Conservation (phyloP, 768 basidiomycete species). For the Gyrodon lividus region DNA sequence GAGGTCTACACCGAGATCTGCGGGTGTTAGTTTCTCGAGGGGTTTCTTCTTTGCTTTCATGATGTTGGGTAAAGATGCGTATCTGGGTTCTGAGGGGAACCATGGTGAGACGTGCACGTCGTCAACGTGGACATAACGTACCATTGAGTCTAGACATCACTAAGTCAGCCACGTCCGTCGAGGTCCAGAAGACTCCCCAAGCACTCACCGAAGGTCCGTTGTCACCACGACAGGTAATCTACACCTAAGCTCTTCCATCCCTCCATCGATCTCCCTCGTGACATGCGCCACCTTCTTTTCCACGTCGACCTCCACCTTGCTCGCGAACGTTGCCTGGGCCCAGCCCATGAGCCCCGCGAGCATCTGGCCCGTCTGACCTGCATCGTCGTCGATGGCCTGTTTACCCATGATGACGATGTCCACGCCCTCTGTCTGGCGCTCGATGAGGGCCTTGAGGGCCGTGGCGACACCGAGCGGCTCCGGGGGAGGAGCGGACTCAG, state of each 20-base stretch:
- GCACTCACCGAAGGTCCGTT: conserved; percentile 82
- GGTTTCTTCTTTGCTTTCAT: conserved; percentile 99
- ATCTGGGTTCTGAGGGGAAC: conserved; percentile 74
- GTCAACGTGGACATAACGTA: conserved; percentile 26
- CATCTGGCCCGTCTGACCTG: conserved; percentile 96
- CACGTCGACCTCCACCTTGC: conserved; percentile 73
- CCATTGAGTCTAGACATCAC: conserved; percentile 62
- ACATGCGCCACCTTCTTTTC: conserved; percentile 66
- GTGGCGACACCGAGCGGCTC: conserved; percentile 94
- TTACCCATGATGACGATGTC: conserved; percentile 96
- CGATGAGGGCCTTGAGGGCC: conserved; percentile 74
- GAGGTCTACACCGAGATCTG: conserved; percentile 82
- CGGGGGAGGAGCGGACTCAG: conserved; percentile 67
- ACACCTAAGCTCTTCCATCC: conserved; percentile 78
- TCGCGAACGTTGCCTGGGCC: conserved; percentile 95
- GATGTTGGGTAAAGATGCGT: conserved; percentile 95
- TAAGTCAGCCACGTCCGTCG: neutral
- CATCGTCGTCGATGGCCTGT: conserved; percentile 97
- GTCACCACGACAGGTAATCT: conserved; percentile 84
- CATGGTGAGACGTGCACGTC: neutral
- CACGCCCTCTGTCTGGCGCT: conserved; percentile 55
- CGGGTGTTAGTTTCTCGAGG: conserved; percentile 75
- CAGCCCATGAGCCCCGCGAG: conserved; percentile 89
- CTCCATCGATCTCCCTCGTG: conserved; percentile 92
- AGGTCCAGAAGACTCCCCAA: neutral